Conservation (phyloP, 345 rosid genomes). For the Syzygium aqueum region DNA sequence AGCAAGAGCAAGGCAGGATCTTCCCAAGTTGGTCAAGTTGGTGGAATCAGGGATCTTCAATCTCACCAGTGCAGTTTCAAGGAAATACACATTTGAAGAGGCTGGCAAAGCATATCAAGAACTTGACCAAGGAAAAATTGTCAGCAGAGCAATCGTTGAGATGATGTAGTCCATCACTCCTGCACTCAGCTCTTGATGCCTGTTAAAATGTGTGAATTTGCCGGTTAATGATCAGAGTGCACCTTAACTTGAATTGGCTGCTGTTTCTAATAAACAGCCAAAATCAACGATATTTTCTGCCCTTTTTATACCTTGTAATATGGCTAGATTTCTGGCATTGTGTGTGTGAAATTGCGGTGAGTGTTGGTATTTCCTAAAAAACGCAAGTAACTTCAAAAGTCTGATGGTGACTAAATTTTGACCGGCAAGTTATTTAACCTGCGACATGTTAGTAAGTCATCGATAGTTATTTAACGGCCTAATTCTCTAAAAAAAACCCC, state of each 20-base stretch:
- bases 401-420: too few relatives aligned
- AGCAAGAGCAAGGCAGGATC: conserved; percentile 87
- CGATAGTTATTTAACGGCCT: not conserved
- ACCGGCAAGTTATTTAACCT: not conserved
- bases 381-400: not conserved
- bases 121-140: conserved; percentile 74
- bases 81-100: conserved; percentile 79
- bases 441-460: not conserved
- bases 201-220: not conserved
- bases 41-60: conserved; percentile 90
- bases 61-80: conserved; percentile 16
- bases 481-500: too few relatives aligned
- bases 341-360: not conserved
- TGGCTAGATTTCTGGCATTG: not conserved
- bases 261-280: not conserved
- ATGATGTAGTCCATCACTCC: conserved; percentile 27
- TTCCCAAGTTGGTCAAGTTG: conserved; percentile 75
- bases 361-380: not conserved
- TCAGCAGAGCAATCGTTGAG: conserved; percentile 83
- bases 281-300: not conserved
- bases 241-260: not conserved
- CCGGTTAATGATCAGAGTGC: not conserved
- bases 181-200: not conserved
- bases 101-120: conserved; percentile 69
- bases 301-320: not conserved